These are phyloP conservation scores for Penicillium chermesinum DNA, from an alignment of 495 filamentous ascomycete species.

Conservation along the genomic window DNA sequence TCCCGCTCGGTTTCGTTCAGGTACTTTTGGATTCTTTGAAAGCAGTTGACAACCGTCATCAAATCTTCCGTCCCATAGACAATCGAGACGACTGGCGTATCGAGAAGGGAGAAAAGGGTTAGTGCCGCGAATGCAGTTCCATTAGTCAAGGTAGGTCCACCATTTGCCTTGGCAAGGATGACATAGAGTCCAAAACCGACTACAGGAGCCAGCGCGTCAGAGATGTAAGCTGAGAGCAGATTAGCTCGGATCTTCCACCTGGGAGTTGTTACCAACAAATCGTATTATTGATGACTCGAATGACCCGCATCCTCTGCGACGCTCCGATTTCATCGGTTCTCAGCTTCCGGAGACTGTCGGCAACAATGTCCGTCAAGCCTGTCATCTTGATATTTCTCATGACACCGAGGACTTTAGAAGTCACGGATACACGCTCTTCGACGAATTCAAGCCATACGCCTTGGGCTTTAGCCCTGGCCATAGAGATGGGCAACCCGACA, in stretches of 20 bases:
- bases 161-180: conserved; percentile 11
- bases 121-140: conserved; percentile 21
- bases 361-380: conserved; percentile 42
- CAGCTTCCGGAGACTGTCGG: conserved; percentile 27
- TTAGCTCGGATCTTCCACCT: neutral
- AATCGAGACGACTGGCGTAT: conserved; percentile 15
- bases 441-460: conserved; percentile 48
- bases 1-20: conserved; percentile 11
- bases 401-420: conserved; percentile 43
- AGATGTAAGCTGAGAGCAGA: conserved; percentile 10
- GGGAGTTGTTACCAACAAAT: conserved; percentile 6
- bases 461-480: conserved; percentile 17
- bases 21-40: conserved; percentile 23
- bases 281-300: conserved; percentile 9
- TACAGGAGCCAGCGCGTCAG: conserved; percentile 17
- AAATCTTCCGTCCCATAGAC: conserved; percentile 17
- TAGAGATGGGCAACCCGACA: conserved; percentile 14
- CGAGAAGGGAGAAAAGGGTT: conserved; percentile 19
- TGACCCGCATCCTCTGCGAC: conserved; percentile 12
- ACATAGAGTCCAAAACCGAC: conserved; percentile 21
- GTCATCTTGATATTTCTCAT: conserved; percentile 59
- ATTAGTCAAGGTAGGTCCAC: conserved; percentile 17
- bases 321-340: conserved; percentile 14
- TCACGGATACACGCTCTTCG: conserved; percentile 48
- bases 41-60: conserved; percentile 20